phyloP scores from a whole-genome alignment of 1,284 basidiomycete genomes.

The Heterobasidion parviporum region DNA sequence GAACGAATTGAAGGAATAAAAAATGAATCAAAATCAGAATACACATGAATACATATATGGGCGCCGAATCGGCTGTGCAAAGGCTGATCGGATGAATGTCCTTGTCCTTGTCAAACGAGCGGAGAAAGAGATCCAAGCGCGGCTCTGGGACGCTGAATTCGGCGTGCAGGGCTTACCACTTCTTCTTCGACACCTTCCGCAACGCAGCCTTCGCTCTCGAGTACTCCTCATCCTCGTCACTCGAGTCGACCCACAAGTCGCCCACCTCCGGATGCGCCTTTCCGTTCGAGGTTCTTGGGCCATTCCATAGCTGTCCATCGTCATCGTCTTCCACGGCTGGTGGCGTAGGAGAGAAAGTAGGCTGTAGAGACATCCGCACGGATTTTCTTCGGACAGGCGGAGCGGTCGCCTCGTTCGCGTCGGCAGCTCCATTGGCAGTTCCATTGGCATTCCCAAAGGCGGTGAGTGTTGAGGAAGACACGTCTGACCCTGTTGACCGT shows the following conservation, averaged over 20 bases:
- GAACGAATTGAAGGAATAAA: not conserved
- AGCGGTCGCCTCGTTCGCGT: not conserved
- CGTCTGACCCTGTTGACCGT: conserved; percentile 7
- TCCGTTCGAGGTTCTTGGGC: conserved; percentile 15
- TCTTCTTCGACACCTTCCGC: conserved; percentile 31
- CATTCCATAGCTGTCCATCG: conserved; percentile 1
- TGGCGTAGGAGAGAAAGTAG: conserved; percentile 63
- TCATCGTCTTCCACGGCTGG: conserved; percentile 55
- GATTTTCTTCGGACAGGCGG: conserved; percentile 51
- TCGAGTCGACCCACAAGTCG: conserved; percentile 64
- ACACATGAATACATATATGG: no score
- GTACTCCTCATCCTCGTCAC: conserved; percentile 67
- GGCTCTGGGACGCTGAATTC: not conserved
- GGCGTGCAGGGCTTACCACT: conserved; percentile 14
- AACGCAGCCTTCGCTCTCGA: conserved; percentile 45
- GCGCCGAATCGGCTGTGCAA: no score
- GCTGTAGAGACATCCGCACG: conserved; percentile 63
- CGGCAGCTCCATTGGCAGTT: not conserved
- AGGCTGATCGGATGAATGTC: no score
- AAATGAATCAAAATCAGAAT: no score
- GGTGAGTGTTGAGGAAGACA: conserved; percentile 8
- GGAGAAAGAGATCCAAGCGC: no score
- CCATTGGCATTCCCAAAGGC: not conserved
- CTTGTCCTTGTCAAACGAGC: no score
- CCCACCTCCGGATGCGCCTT: conserved; percentile 15